A percentile compares a stretch with the other conserved stretches of the same genome.
Conservation (phyloP, 192 early-diverging fungal species). For the Chytriomyces sp. region DNA sequence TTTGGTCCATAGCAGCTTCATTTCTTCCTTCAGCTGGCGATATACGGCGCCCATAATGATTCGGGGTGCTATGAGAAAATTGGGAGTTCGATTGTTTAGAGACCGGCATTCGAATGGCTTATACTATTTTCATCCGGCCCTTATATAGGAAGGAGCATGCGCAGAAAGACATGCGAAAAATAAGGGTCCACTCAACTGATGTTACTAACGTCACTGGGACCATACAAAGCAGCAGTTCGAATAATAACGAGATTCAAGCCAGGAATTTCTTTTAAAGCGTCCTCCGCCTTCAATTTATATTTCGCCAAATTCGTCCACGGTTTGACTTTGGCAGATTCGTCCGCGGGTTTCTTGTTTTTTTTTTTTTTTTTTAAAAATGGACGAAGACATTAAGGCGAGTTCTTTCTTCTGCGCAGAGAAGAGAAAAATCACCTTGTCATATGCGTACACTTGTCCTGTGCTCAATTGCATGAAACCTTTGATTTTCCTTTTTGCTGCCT, state of each 20-base stretch:
- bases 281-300: constrained; percentile 74
- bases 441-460: constrained; percentile 90
- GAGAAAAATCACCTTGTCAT: constrained; percentile 59
- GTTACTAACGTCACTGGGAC: constrained; percentile 75
- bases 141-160: not conserved
- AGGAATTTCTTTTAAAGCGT: constrained; percentile 76
- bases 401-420: not conserved
- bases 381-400: not conserved
- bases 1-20: constrained; percentile 94
- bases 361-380: not conserved
- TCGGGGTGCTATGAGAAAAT: constrained; percentile 71
- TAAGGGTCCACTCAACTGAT: constrained; percentile 61
- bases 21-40: constrained; percentile 76
- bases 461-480: constrained; percentile 85
- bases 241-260: constrained; percentile 85
- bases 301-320: constrained; percentile 83
- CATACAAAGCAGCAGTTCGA: constrained; percentile 88
- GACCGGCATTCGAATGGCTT: constrained; percentile 5
- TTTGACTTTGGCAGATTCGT: constrained; percentile 74
- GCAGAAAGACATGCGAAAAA: constrained; percentile 6
- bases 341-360: constrained; percentile 56
- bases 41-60: constrained; percentile 93
- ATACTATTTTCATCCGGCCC: not conserved
- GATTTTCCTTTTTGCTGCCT: constrained; percentile 76
- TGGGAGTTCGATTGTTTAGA: constrained; percentile 15